Conservation (phyloP, 2,329 filamentous ascomycete genomes). For the Diaporthe vexans region DNA sequence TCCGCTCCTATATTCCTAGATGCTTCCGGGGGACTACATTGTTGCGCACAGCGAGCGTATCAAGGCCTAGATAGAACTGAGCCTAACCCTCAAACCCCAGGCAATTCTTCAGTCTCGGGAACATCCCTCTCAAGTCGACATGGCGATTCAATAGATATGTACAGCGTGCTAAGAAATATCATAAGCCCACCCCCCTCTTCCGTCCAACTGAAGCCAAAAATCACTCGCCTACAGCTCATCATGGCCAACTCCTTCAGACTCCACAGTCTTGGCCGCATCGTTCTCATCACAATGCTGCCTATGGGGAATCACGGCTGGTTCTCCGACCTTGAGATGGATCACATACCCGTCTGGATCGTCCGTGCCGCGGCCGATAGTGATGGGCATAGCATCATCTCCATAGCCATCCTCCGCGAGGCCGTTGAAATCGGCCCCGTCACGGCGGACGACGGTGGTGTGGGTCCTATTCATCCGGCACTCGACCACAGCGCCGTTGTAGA, state of each 20-base stretch:
- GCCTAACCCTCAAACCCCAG: too few species aligned
- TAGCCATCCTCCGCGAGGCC: background rate
- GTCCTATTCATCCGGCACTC: constrained; percentile 1
- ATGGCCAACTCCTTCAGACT: background rate
- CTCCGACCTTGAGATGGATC: background rate
- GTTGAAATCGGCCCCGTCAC: background rate
- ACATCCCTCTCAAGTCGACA: too few species aligned
- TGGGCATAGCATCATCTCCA: background rate
- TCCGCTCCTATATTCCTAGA: too few species aligned
- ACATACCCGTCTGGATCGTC: background rate
- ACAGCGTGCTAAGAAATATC: too few species aligned
- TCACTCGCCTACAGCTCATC: background rate
- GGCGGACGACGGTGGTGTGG: background rate
- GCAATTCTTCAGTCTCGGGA: too few species aligned
- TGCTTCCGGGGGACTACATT: too few species aligned
- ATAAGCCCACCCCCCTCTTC: too few species aligned
- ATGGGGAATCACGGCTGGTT: background rate
- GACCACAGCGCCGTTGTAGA: background rate
- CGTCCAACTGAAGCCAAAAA: background rate
- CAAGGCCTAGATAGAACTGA: too few species aligned
- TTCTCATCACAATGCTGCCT: background rate
- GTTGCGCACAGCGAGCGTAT: too few species aligned
- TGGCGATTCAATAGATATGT: too few species aligned
- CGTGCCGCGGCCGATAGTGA: background rate
- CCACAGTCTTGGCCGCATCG: background rate